A percentile compares a stretch with the other conserved stretches of the same genome.
Evolutionary conservation across 75 land plant genomes (phyloP).

Genomic region (Cupressus sempervirens): DNA sequence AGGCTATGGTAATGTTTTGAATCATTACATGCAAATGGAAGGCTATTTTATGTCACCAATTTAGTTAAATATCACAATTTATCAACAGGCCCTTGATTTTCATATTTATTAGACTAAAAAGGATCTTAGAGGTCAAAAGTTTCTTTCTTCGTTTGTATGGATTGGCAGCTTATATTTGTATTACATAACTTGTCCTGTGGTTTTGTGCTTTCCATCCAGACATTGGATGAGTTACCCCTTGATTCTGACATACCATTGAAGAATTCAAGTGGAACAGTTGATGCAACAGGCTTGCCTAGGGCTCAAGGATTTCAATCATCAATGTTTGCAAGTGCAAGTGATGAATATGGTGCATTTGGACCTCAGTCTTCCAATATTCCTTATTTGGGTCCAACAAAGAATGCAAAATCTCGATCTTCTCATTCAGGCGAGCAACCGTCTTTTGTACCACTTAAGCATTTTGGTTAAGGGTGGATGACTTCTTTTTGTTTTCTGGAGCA

Average conservation of each 20-base stretch:
- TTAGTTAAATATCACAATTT: neutral
- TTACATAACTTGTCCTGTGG: neutral
- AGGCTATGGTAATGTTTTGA: neutral
- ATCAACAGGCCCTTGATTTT: neutral
- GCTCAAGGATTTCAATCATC: constrained; percentile 47
- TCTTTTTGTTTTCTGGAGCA: neutral
- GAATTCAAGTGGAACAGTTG: constrained; percentile 25
- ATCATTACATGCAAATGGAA: neutral
- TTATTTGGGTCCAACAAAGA: constrained; percentile 45
- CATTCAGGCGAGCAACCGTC: constrained; percentile 58
- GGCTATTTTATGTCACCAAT: neutral
- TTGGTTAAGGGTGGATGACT: constrained; percentile 43
- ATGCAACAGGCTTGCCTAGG: constrained; percentile 74
- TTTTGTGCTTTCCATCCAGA: constrained; percentile 40
- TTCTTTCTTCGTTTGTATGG: neutral
- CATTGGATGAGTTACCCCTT: constrained; percentile 83
- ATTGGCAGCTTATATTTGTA: neutral
- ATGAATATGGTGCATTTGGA: constrained; percentile 28
- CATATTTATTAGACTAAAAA: neutral
- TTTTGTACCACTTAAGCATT: constrained; percentile 14
- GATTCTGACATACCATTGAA: constrained; percentile 65
- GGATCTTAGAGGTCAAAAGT: neutral
- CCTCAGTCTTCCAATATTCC: constrained; percentile 19
- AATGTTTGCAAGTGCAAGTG: constrained; percentile 22
- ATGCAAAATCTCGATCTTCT: constrained; percentile 40